Evolutionary conservation across 495 filamentous ascomycete species (phyloP).

Genomic region (Parachaetomium inaequale): DNA sequence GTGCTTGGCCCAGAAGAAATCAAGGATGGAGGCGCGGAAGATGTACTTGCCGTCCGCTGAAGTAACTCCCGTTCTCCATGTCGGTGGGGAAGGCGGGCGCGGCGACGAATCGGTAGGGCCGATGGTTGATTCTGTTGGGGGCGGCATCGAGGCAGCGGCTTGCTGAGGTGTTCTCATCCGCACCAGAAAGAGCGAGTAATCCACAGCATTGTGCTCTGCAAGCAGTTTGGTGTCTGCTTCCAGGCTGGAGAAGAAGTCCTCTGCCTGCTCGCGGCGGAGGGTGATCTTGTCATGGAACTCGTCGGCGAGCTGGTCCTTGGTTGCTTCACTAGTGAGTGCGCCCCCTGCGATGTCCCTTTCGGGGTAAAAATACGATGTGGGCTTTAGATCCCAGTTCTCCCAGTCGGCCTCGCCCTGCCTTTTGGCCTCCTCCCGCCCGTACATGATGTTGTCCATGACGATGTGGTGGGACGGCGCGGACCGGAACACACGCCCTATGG

Average conservation of each 20-base stretch:
- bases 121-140: slow-evolving; percentile 15
- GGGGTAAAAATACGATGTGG: slow-evolving; percentile 66
- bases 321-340: slow-evolving; percentile 54
- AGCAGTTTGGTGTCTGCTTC: slow-evolving; percentile 59
- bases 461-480: slow-evolving; percentile 62
- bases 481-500: slow-evolving; percentile 53
- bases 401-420: slow-evolving; percentile 46
- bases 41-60: slow-evolving; percentile 60
- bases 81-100: slow-evolving; percentile 33
- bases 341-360: slow-evolving; percentile 64
- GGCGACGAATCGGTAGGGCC: slow-evolving; percentile 32
- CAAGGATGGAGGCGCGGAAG: slow-evolving; percentile 59
- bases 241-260: slow-evolving; percentile 46
- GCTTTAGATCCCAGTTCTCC: slow-evolving; percentile 71
- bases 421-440: slow-evolving; percentile 46
- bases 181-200: slow-evolving; percentile 67
- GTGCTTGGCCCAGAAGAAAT: slow-evolving; percentile 72
- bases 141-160: slow-evolving; percentile 24
- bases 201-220: slow-evolving; percentile 57
- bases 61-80: slow-evolving; percentile 55
- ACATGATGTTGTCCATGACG: slow-evolving; percentile 69
- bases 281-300: slow-evolving; percentile 62
- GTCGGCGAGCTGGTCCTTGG: slow-evolving; percentile 57
- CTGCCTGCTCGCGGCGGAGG: slow-evolving; percentile 48
- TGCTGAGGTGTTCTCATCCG: slow-evolving; percentile 40